phyloP scores from a whole-genome alignment of 345 rosid species.

The Gynandropsis gynandra region DNA sequence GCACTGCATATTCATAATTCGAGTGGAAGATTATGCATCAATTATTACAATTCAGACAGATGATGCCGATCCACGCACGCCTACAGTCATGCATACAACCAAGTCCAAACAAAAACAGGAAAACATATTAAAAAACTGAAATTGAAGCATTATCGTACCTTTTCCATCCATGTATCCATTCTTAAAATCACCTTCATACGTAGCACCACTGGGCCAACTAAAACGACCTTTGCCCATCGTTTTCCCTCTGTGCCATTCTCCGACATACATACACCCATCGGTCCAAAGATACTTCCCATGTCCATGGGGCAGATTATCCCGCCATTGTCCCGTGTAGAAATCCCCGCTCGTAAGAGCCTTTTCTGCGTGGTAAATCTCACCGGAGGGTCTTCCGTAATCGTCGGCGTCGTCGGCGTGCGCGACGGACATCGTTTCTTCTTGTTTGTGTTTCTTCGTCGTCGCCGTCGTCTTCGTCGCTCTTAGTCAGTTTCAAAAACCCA shows the following conservation, averaged over 20 bases:
- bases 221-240: conserved; percentile 77
- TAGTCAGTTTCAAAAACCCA: background rate
- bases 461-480: conserved; percentile 40
- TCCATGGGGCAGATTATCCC: conserved; percentile 64
- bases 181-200: conserved; percentile 94
- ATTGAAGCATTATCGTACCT: conserved; percentile 24
- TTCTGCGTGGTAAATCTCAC: conserved; percentile 44
- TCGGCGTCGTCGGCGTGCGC: conserved; percentile 92
- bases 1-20: too few species aligned
- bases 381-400: conserved; percentile 35
- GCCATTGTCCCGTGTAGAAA: conserved; percentile 81
- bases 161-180: conserved; percentile 83
- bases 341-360: conserved; percentile 58
- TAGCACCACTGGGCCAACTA: conserved; percentile 90
- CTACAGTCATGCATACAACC: too few species aligned
- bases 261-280: conserved; percentile 91
- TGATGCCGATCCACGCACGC: too few species aligned
- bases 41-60: too few species aligned
- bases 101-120: too few species aligned
- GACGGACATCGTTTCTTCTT: conserved; percentile 60
- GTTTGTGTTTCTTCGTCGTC: conserved; percentile 19
- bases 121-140: background rate
- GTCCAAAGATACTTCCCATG: conserved; percentile 83
- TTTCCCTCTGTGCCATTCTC: conserved; percentile 76
- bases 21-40: too few species aligned